A percentile compares a stretch with the other conserved stretches of the same genome.
Evolutionary conservation across 208 protist species (phyloP).

Genomic region (Wallacemonas collosoma): DNA sequence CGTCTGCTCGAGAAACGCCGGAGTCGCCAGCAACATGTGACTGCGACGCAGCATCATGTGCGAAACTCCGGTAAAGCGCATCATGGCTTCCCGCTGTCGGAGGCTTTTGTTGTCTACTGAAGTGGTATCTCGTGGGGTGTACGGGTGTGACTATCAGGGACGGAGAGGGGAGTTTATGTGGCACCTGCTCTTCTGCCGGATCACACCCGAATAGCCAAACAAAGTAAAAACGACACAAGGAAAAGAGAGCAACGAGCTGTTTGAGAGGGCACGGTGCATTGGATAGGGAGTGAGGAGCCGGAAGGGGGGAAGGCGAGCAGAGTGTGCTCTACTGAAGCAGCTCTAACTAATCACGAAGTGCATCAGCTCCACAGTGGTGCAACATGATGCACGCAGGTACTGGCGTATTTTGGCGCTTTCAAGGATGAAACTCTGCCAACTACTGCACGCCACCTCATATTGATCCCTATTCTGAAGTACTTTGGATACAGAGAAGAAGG

Average conservation of each 20-base stretch:
- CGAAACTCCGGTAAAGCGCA: constrained; percentile 31
- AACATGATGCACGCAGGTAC: too few relatives aligned
- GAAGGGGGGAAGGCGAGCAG: not conserved
- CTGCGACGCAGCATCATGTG: constrained; percentile 37
- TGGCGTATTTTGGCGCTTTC: too few relatives aligned
- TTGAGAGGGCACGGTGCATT: not conserved
- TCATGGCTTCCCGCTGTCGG: constrained; percentile 20
- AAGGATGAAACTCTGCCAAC: too few relatives aligned
- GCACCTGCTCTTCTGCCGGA: too few relatives aligned
- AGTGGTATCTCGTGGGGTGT: not conserved
- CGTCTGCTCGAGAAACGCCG: constrained; percentile 69
- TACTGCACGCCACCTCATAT: too few relatives aligned
- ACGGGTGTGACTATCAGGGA: not conserved
- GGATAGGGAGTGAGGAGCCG: not conserved
- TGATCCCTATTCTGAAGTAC: too few relatives aligned
- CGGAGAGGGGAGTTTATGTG: too few relatives aligned
- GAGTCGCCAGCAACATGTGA: constrained; percentile 52
- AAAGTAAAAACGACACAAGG: not conserved
- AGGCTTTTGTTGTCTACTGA: not conserved
- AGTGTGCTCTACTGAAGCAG: too few relatives aligned
- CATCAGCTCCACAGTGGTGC: too few relatives aligned
- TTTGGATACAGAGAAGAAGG: too few relatives aligned
- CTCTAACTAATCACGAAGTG: too few relatives aligned
- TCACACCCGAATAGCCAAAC: not conserved
- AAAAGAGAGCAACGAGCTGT: not conserved